Evolutionary conservation across 2,329 filamentous ascomycete species (phyloP), one percentile per base, ranked within the genome.

Genomic region (Alternaria sp.): DNA sequence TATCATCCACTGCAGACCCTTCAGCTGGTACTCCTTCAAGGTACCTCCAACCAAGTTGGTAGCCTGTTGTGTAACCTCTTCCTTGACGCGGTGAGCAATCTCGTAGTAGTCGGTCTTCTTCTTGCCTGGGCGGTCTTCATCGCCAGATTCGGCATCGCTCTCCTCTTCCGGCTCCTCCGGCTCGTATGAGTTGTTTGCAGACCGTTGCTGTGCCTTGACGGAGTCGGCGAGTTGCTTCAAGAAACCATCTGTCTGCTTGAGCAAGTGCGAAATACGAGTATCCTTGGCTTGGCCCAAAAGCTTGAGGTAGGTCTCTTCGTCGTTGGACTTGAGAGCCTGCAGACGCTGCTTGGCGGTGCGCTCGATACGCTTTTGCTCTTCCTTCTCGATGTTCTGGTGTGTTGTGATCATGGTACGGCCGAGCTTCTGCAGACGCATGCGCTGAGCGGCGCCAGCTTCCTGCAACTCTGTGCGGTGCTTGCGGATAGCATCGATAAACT

Each of bases 1-100:
- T 62, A 99, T 90, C 95, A 99, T 99, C 95, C 95, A 99, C 79
- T 99, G 94, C 48, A 99, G 83, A 86, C 95, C 95, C 88, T 97
- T 98, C 81, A 99, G 70, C 81, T 99, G 95, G 80, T 99, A 99
- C 78, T 99, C 95, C 80, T 99, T 99, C 68, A 99, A 85, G 11
- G 85, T 91, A 75, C 95, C 95, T 76, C 95, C 95, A 64, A 98
- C 93, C 62, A 99, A 86, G 43, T 96, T 96, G 54, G 81, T 80
- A 7, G 95, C 92, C 75, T 99, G 95, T 62, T 85, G 84, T 1
- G 87, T 91, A 70, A 99, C 90, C 66, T 96, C 92, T 83, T 99
- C 95, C 79, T 95, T 94, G 82, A 97, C 87, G 66, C 93, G 92
- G 85, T 99, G 95, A 57, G 95, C 95, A 68, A 99, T 95, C 67